These are phyloP conservation scores for Verticillium tricorpus DNA, from an alignment of 2,329 filamentous ascomycete genomes.

Conservation along the genomic window DNA sequence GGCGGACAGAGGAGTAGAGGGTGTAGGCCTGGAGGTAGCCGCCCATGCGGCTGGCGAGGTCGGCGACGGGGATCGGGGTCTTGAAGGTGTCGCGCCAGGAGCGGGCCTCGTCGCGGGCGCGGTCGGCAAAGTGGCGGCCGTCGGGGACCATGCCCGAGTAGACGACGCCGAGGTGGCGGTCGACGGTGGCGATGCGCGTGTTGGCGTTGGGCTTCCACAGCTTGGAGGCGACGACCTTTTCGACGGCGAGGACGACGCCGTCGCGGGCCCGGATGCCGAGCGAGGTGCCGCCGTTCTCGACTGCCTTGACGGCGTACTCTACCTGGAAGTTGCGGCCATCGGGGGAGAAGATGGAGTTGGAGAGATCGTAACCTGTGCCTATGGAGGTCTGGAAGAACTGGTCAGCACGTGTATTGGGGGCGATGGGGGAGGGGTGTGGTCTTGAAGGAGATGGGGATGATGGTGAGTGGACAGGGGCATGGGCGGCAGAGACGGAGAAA, in stretches of 20 bases:
- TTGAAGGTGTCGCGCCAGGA: slow-evolving; percentile 94
- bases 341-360: slow-evolving; percentile 98
- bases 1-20: slow-evolving; percentile 92
- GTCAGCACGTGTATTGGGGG: slow-evolving; percentile 5
- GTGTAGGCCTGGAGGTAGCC: slow-evolving; percentile 97
- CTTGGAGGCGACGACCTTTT: slow-evolving; percentile 96
- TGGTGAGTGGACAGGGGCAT: background rate
- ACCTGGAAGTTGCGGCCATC: slow-evolving; percentile 99
- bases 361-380: slow-evolving; percentile 98
- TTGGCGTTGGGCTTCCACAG: slow-evolving; percentile 92
- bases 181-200: slow-evolving; percentile 93
- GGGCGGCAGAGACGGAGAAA: background rate
- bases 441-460: too few species aligned
- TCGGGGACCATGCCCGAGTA: slow-evolving; percentile 93
- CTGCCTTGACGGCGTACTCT: slow-evolving; percentile 97
- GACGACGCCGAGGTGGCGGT: slow-evolving; percentile 88
- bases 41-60: slow-evolving; percentile 89
- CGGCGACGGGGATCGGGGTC: slow-evolving; percentile 81
- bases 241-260: slow-evolving; percentile 89
- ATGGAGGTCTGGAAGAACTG: slow-evolving; percentile 75
- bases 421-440: background rate
- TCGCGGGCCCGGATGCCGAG: slow-evolving; percentile 97
- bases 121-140: slow-evolving; percentile 88
- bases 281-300: slow-evolving; percentile 95
- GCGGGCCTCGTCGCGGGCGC: slow-evolving; percentile 88